Percentiles rank a stretch among this genome's conserved stretches.
These are phyloP conservation scores for Boletus rufocinnamomeus DNA, from an alignment of 768 basidiomycete genomes.

Conservation along the genomic window DNA sequence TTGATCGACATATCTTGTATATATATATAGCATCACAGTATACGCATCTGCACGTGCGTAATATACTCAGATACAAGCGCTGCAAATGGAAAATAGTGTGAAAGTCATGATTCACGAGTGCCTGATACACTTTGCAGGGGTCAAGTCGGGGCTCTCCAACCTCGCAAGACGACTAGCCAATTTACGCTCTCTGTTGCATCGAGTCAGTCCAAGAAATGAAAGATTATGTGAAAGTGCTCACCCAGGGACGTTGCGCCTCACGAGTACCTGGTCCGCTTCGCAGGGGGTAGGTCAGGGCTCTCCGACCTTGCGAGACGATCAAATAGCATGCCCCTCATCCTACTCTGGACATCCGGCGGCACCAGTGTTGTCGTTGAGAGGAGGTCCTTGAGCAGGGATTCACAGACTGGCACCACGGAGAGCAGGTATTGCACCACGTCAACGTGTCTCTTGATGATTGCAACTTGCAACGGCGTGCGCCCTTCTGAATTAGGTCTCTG, in stretches of 20 bases:
- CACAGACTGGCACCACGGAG: not conserved
- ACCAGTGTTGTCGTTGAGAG: not conserved
- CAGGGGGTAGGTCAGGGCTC: not conserved
- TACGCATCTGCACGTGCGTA: no score
- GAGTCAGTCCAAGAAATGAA: not conserved
- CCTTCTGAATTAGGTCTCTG: not conserved
- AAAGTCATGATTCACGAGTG: no score
- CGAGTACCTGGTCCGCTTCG: not conserved
- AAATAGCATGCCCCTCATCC: not conserved
- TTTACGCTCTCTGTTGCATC: no score
- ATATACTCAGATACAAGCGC: no score
- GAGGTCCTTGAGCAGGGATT: not conserved
- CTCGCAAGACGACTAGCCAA: no score
- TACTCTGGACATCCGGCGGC: not conserved
- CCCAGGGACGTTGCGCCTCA: not conserved
- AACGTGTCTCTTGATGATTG: not conserved
- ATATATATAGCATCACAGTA: no score
- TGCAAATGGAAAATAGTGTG: no score
- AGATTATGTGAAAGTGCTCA: not conserved
- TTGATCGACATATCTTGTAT: no score
- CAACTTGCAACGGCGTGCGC: not conserved
- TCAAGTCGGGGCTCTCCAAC: no score
- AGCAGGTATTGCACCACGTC: constrained; percentile 6
- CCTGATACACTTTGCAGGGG: no score
- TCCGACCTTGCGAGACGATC: not conserved